Evolutionary conservation across 2,329 filamentous ascomycete genomes (phyloP).

Genomic region (Phyllosticta citriasiana): DNA sequence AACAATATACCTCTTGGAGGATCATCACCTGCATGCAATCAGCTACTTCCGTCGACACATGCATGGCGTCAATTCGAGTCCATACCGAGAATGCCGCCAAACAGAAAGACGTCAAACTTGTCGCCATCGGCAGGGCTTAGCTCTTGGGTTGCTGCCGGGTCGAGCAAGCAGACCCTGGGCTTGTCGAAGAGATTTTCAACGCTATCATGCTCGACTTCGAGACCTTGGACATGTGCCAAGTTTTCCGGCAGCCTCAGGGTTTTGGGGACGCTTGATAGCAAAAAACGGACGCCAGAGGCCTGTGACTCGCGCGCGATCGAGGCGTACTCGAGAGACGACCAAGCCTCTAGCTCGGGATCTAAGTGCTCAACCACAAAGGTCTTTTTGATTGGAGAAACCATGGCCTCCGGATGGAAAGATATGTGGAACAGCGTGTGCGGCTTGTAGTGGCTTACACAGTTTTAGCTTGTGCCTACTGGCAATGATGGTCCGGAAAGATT

Average conservation of each 20-base stretch:
- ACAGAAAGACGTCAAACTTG: slow-evolving; percentile 81
- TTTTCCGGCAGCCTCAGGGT: slow-evolving; percentile 50
- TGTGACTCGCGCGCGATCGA: slow-evolving; percentile 76
- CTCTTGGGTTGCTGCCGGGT: slow-evolving; percentile 74
- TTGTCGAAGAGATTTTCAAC: slow-evolving; percentile 79
- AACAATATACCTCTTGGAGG: slow-evolving; percentile 66
- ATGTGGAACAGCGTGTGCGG: background rate
- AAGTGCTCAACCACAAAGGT: slow-evolving; percentile 95
- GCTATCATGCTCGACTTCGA: slow-evolving; percentile 63
- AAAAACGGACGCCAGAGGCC: slow-evolving; percentile 57
- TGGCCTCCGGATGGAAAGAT: background rate
- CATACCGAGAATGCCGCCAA: slow-evolving; percentile 88
- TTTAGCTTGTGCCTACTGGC: background rate
- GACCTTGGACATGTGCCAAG: slow-evolving; percentile 49
- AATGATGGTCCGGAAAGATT: background rate
- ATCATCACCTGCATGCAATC: slow-evolving; percentile 61
- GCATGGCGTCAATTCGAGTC: slow-evolving; percentile 1
- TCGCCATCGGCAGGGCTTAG: slow-evolving; percentile 74
- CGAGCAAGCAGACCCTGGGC: slow-evolving; percentile 73
- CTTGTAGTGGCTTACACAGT: background rate
- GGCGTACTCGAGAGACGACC: slow-evolving; percentile 89
- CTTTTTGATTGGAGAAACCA: slow-evolving; percentile 34
- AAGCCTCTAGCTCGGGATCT: slow-evolving; percentile 84
- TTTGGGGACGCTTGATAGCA: slow-evolving; percentile 69
- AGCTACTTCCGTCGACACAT: slow-evolving; percentile 13